Evolutionary conservation across 805 yeast species (phyloP).

Genomic region (Starmerella apicola): DNA sequence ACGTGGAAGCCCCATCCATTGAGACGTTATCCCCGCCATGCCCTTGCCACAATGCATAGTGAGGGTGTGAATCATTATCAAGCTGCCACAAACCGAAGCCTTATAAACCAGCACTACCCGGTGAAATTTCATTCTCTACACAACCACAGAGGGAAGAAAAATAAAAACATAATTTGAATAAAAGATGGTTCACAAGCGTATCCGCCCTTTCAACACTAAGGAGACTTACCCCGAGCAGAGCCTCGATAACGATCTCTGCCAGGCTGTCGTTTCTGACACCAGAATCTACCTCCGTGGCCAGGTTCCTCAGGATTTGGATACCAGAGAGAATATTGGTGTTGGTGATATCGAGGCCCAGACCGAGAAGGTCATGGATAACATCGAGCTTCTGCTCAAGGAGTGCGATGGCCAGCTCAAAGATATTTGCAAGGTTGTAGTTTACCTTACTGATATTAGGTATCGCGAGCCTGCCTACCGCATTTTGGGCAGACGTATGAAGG

Average conservation of each 20-base stretch:
- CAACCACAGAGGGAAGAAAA: neutral
- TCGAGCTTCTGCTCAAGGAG: conserved; percentile 14
- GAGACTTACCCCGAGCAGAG: conserved; percentile 18
- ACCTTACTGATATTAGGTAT: conserved; percentile 16
- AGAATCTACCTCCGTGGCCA: conserved; percentile 19
- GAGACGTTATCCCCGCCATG: no score
- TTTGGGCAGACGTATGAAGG: conserved; percentile 16
- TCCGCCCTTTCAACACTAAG: conserved; percentile 18
- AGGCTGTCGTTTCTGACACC: conserved; percentile 17
- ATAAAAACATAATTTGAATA: neutral
- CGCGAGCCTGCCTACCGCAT: conserved; percentile 18
- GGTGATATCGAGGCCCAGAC: conserved; percentile 18
- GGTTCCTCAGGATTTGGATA: conserved; percentile 19
- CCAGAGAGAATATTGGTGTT: conserved; percentile 17
- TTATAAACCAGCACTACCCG: no score
- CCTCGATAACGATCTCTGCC: conserved; percentile 18
- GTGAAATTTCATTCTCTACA: no score
- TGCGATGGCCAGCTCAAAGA: conserved; percentile 15
- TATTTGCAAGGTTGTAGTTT: conserved; percentile 18
- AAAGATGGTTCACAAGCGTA: conserved; percentile 15
- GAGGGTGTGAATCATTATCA: no score
- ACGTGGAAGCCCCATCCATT: no score
- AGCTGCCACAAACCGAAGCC: no score
- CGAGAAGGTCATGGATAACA: conserved; percentile 19
- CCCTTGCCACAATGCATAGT: no score